Evolutionary conservation across 495 filamentous ascomycete species (phyloP), one percentile per base, ranked within the genome.

Genomic region (Neurospora tetrasperma): DNA sequence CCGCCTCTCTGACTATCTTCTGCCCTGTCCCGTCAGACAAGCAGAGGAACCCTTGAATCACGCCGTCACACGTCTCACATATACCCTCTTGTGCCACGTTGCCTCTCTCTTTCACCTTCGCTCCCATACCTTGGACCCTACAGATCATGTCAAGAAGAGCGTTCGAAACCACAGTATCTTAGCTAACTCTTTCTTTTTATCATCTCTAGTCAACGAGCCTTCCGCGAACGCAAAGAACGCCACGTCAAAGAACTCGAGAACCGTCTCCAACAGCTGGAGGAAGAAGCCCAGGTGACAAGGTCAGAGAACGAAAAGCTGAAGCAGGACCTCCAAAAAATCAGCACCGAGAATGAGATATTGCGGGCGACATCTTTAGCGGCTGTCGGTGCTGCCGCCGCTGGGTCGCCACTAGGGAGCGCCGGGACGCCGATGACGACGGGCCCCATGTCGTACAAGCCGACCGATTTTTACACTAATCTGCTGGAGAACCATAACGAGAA

Each of bases 191-290:
- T 11, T 69, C 2, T 35, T 7, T 40, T 14, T 6, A 31, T 27
- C 8, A 16, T 69, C 0, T 73, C 11, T 73, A 98, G 95, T 42
- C 96, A 99, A 84, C 91, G 96, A 78, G 96, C 96, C 68, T 99
- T 98, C 80, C 93, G 96, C 72, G 96, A 99, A 80, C 92, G 96
- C 75, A 99, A 98, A 82, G 96, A 98, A 79, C 89, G 90, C 59
- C 94, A 96, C 77, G 93, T 98, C 69, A 92, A 92, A 79, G 93
- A 97, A 71, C 90, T 98, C 41, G 95, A 98, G 82, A 86, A 89
- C 70, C 96, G 96, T 78, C 90, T 98, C 44, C 90, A 88, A 71
- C 87, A 85, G 70, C 86, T 96, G 31, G 90, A 94, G 80, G 84
- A 87, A 74, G 80, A 79, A 10, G 79, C 84, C 76, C 79, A 82